These are phyloP conservation scores for Dactylis glomerata DNA, from an alignment of 176 grass and related monocot species.

Conservation along the genomic window DNA sequence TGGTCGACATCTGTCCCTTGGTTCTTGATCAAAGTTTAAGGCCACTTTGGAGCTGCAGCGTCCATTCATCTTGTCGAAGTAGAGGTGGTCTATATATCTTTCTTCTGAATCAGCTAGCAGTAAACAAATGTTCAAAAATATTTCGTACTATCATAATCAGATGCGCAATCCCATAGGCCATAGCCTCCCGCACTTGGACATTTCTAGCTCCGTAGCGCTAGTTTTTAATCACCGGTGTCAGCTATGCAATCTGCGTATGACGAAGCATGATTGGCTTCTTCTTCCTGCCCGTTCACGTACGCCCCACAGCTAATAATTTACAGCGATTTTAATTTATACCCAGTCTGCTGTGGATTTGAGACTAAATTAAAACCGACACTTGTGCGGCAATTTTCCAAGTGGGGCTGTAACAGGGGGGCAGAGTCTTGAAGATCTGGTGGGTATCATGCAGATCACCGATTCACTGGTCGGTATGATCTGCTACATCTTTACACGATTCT, in stretches of 20 bases:
- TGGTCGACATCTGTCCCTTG: not conserved
- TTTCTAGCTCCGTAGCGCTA: not conserved
- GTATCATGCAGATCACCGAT: not conserved
- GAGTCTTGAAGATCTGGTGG: not conserved
- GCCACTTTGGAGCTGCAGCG: not conserved
- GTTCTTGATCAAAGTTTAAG: constrained; percentile 12
- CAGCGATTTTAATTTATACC: not conserved
- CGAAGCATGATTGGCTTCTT: not conserved
- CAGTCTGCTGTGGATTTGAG: not conserved
- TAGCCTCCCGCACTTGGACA: not conserved
- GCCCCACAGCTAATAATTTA: not conserved
- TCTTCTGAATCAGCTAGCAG: not conserved
- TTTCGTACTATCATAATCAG: not conserved
- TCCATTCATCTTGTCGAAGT: not conserved
- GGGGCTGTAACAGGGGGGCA: not conserved
- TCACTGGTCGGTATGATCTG: not conserved
- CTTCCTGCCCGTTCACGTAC: not conserved
- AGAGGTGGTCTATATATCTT: not conserved
- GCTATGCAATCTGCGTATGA: not conserved
- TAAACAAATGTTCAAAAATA: not conserved
- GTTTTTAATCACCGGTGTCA: not conserved
- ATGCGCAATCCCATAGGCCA: not conserved
- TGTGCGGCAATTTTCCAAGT: not conserved
- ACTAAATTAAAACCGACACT: not conserved
- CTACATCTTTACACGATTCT: not conserved